Evolutionary conservation across 352 stramenopile species (phyloP).

Genomic region (Phytophthora lateralis): DNA sequence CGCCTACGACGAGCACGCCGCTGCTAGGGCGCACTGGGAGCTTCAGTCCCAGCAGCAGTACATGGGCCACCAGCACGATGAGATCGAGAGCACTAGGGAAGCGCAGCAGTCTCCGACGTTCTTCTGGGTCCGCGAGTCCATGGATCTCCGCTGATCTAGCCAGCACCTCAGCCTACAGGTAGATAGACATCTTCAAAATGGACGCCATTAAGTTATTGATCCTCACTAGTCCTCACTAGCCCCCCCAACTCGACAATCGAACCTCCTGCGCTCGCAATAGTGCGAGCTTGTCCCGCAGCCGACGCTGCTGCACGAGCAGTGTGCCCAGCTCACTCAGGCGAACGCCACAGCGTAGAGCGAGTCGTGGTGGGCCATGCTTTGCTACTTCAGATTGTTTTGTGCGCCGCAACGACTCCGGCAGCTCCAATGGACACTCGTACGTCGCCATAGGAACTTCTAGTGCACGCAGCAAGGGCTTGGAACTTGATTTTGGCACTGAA

Average conservation of each 20-base stretch:
- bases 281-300: constrained; percentile 42
- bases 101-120: constrained; percentile 34
- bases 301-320: constrained; percentile 48
- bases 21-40: constrained; percentile 24
- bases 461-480: background rate
- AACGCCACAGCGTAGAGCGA: constrained; percentile 62
- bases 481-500: constrained; percentile 11
- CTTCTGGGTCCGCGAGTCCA: constrained; percentile 43
- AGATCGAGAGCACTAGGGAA: constrained; percentile 34
- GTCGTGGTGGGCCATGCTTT: constrained; percentile 54
- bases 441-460: constrained; percentile 52
- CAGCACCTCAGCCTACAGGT: constrained; percentile 1
- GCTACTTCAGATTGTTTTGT: constrained; percentile 48
- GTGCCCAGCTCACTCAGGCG: constrained; percentile 48
- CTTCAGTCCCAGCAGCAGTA: constrained; percentile 31
- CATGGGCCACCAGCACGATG: constrained; percentile 20
- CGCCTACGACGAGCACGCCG: constrained; percentile 22
- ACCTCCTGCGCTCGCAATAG: constrained; percentile 48
- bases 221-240: constrained; percentile 1
- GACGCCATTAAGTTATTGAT: constrained; percentile 52
- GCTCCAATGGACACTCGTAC: constrained; percentile 71
- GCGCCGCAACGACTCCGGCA: constrained; percentile 50
- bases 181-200: constrained; percentile 31
- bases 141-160: constrained; percentile 26
- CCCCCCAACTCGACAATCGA: constrained; percentile 57